Percentiles rank a stretch among this genome's conserved stretches.
Evolutionary conservation across 345 rosid species (phyloP).

Genomic region (Passiflora organensis): DNA sequence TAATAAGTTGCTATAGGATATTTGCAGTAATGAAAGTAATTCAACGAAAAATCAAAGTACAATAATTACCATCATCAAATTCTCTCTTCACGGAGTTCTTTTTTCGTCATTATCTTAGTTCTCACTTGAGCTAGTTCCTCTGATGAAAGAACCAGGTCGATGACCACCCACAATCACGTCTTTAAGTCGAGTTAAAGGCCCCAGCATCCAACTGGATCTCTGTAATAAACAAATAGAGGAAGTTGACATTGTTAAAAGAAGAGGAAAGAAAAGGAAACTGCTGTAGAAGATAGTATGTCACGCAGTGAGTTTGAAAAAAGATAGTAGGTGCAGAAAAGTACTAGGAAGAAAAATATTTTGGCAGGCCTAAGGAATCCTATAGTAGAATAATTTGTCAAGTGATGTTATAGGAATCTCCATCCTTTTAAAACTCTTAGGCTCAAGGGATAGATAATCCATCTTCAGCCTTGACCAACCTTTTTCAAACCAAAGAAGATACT

Average conservation of each 20-base stretch:
- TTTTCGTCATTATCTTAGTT: slow-evolving; percentile 36
- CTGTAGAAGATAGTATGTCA: too few species aligned
- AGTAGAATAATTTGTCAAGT: too few species aligned
- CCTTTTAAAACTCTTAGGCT: too few species aligned
- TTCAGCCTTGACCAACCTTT: too few species aligned
- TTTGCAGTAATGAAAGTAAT: slow-evolving; percentile 6
- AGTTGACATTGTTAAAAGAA: neutral
- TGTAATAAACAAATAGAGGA: slow-evolving; percentile 15
- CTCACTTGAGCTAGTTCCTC: slow-evolving; percentile 45
- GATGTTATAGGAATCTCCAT: too few species aligned
- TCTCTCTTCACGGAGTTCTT: neutral
- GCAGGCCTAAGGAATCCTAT: too few species aligned
- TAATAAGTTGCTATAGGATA: slow-evolving; percentile 9
- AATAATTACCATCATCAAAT: slow-evolving; percentile 4
- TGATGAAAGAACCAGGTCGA: slow-evolving; percentile 53
- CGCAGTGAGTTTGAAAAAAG: too few species aligned
- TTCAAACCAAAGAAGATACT: too few species aligned
- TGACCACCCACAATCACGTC: slow-evolving; percentile 77
- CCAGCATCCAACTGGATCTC: slow-evolving; percentile 61
- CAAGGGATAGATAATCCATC: too few species aligned
- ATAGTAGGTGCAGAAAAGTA: neutral
- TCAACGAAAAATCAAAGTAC: slow-evolving; percentile 20
- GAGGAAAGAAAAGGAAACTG: neutral
- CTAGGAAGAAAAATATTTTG: too few species aligned
- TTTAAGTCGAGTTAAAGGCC: slow-evolving; percentile 72